Base-by-base conservation (phyloP, 2,329 filamentous ascomycete species). In the Chrysoporthe puriensis region DNA sequence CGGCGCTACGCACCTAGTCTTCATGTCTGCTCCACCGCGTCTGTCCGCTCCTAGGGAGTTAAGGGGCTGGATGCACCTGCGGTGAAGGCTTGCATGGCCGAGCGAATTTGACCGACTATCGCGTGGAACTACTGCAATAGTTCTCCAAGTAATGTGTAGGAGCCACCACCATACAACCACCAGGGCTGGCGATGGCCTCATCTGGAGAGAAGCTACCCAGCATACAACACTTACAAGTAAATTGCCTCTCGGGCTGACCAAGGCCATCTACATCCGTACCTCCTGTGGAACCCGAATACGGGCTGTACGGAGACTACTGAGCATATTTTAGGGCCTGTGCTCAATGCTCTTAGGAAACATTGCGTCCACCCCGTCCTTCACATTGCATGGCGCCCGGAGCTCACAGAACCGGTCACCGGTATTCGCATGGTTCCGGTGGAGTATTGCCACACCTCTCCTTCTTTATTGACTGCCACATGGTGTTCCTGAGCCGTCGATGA, bases 401-500 rank as follows among this genome's bases (percentile, higher is more conserved):
- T 57, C 57, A 8, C 36, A 14, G n/a, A 21, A 43, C n/a, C n/a
- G 40, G 36, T 32, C n/a, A 32, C 11, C 42, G 46, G 61, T 34
- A 34, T 48, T 44, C 40, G 32, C 16, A 32, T 8, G 21, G 32
- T 14, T 21, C 36, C 18, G 21, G 7, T 14, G 26, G 11, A 32
- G 16, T 63, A 32, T 18, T n/a, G 21, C 9, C 50, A 32, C 16
- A 16, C 50, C 34, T 50, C 21, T 46, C 62, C 46, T 44, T 16
- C 21, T 7, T 43, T 54, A n/a, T 60, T 57, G 61, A 34, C 40
- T 54, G 26, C 57, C 36, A 54, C 57, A 54, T 61, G 57, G 36
- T 61, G 36, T 44, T 40, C 48, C 34, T 54, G 46, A 52, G 13
- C 46, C 50, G n/a, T 42, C n/a, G 9, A 21, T 32, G 4, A 26